phyloP scores from a whole-genome alignment of 2,329 filamentous ascomycete species.

The Penicillium sp. region DNA sequence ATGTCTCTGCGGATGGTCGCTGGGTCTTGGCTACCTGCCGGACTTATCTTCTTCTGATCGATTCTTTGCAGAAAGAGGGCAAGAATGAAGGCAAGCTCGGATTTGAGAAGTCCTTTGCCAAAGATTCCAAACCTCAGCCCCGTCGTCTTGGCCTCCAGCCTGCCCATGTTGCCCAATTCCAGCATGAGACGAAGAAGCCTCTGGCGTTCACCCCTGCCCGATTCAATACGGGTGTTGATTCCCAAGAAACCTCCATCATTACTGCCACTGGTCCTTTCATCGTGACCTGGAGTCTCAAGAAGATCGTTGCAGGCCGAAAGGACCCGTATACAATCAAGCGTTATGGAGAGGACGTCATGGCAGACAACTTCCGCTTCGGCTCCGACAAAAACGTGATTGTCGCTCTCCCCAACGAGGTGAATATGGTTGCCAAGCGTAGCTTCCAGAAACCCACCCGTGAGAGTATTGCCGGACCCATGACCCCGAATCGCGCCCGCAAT shows the following conservation, averaged over 20 bases:
- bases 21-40: slow-evolving; percentile 93
- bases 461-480: slow-evolving; percentile 67
- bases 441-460: slow-evolving; percentile 86
- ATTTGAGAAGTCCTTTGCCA: slow-evolving; percentile 87
- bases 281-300: slow-evolving; percentile 91
- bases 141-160: slow-evolving; percentile 83
- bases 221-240: slow-evolving; percentile 83
- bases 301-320: slow-evolving; percentile 72
- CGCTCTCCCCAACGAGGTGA: slow-evolving; percentile 91
- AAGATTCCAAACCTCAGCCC: slow-evolving; percentile 88
- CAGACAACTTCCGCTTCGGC: slow-evolving; percentile 96
- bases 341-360: slow-evolving; percentile 91
- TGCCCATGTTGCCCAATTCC: slow-evolving; percentile 91
- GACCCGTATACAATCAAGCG: slow-evolving; percentile 95
- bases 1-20: slow-evolving; percentile 89
- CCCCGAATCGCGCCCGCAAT: slow-evolving; percentile 38
- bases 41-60: slow-evolving; percentile 90
- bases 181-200: slow-evolving; percentile 84
- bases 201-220: slow-evolving; percentile 84
- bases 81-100: slow-evolving; percentile 98
- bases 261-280: slow-evolving; percentile 96
- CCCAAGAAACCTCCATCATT: slow-evolving; percentile 87
- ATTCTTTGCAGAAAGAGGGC: slow-evolving; percentile 80
- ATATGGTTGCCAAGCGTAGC: slow-evolving; percentile 85
- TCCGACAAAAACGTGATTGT: slow-evolving; percentile 98